Evolutionary conservation across 2,329 filamentous ascomycete species (phyloP).

Genomic region (Aspergillus hiratsukae): DNA sequence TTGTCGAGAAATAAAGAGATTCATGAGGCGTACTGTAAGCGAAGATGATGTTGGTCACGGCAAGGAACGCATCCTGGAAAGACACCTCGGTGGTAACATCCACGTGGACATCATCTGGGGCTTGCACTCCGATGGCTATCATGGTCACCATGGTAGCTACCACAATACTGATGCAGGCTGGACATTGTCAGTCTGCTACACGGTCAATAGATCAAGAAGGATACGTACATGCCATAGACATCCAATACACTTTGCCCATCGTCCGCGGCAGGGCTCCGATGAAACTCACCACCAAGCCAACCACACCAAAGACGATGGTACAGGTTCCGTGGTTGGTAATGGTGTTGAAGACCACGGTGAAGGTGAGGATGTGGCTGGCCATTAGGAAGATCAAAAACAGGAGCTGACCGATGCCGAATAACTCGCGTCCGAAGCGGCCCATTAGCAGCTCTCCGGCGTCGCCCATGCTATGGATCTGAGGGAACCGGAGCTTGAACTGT

Average conservation of each 20-base stretch:
- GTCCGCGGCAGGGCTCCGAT: slow-evolving; percentile 58
- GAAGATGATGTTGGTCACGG: slow-evolving; percentile 64
- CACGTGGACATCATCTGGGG: slow-evolving; percentile 35
- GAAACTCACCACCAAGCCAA: slow-evolving; percentile 56
- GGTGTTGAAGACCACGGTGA: slow-evolving; percentile 62
- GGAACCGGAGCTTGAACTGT: slow-evolving; percentile 54
- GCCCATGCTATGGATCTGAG: slow-evolving; percentile 61
- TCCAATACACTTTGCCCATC: slow-evolving; percentile 56
- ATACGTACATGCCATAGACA: slow-evolving; percentile 53
- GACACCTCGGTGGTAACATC: slow-evolving; percentile 37
- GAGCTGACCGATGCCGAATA: slow-evolving; percentile 58
- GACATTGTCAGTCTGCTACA: neutral
- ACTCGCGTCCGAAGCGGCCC: slow-evolving; percentile 58
- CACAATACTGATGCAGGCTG: slow-evolving; percentile 60
- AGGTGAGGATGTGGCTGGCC: slow-evolving; percentile 66
- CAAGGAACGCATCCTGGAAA: slow-evolving; percentile 54
- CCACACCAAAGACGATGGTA: slow-evolving; percentile 59
- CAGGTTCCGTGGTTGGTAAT: slow-evolving; percentile 59
- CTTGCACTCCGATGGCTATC: slow-evolving; percentile 56
- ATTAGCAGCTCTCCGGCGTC: slow-evolving; percentile 62
- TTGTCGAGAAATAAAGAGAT: neutral
- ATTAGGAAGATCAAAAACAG: slow-evolving; percentile 65
- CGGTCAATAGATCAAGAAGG: neutral
- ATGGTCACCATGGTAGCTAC: slow-evolving; percentile 62
- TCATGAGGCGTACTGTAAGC: slow-evolving; percentile 50